Conservation (phyloP, 2,329 filamentous ascomycete genomes). For the Huntiella abstrusa region DNA sequence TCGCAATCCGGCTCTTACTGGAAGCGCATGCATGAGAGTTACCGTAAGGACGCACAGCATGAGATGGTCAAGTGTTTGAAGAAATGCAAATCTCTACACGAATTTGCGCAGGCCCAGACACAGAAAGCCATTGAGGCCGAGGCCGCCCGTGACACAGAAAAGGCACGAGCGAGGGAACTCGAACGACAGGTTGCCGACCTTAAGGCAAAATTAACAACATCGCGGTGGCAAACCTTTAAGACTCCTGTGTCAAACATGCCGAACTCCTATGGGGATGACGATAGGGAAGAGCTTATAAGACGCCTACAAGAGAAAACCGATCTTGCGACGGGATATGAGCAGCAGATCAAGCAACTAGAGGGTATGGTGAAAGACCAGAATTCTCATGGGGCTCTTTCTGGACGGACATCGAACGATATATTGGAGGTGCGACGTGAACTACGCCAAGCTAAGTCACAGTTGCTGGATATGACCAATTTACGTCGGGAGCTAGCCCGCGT, state of each 20-base stretch:
- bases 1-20: conserved; percentile 62
- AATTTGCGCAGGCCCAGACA: conserved; percentile 64
- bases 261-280: conserved; percentile 18
- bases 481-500: conserved; percentile 34
- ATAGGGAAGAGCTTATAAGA: conserved; percentile 29
- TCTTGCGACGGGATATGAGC: conserved; percentile 37
- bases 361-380: conserved; percentile 25
- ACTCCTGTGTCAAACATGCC: neutral
- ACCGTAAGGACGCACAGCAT: conserved; percentile 50
- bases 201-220: conserved; percentile 14
- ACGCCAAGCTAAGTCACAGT: conserved; percentile 32
- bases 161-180: conserved; percentile 44
- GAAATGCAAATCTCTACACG: conserved; percentile 37
- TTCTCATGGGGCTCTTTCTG: conserved; percentile 24
- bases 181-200: conserved; percentile 41
- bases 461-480: conserved; percentile 31
- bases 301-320: conserved; percentile 39
- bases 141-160: conserved; percentile 48
- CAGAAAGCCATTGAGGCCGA: conserved; percentile 47
- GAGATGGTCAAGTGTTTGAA: conserved; percentile 62
- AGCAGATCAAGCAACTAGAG: conserved; percentile 40
- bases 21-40: conserved; percentile 60
- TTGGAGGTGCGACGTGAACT: conserved; percentile 36
- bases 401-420: conserved; percentile 31
- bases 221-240: neutral